phyloP scores from a whole-genome alignment of 345 rosid species.

The Moricandia arvensis region DNA sequence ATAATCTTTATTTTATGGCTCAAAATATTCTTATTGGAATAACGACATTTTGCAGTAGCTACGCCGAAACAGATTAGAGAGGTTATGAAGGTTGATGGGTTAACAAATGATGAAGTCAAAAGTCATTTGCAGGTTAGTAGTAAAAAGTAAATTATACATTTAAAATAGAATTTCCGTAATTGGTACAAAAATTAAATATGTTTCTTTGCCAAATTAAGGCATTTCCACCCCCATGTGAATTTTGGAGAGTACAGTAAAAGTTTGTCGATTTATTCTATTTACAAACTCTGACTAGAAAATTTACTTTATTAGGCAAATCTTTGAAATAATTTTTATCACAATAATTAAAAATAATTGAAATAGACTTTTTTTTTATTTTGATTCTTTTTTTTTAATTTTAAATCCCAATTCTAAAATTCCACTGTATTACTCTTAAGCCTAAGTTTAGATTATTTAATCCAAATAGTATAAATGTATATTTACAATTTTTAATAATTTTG shows the following conservation, averaged over 20 bases:
- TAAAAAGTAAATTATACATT: neutral
- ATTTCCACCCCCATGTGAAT: constrained; percentile 13
- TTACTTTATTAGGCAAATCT: no score
- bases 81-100: constrained; percentile 86
- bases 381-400: no score
- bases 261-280: neutral
- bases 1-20: constrained; percentile 17
- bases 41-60: constrained; percentile 57
- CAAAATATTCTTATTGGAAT: neutral
- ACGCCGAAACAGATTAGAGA: constrained; percentile 94
- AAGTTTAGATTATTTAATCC: no score
- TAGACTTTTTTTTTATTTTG: no score
- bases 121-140: constrained; percentile 89
- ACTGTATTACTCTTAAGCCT: no score
- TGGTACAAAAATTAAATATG: neutral
- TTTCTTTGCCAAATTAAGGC: constrained; percentile 22
- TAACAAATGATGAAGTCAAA: constrained; percentile 93
- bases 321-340: no score
- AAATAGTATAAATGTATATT: no score
- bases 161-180: neutral
- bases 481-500: no score
- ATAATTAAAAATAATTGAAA: no score
- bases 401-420: no score
- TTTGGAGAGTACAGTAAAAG: neutral
- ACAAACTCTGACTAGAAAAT: no score